Conservation (phyloP, 2,329 filamentous ascomycete genomes). For the Metarhizium rileyi region DNA sequence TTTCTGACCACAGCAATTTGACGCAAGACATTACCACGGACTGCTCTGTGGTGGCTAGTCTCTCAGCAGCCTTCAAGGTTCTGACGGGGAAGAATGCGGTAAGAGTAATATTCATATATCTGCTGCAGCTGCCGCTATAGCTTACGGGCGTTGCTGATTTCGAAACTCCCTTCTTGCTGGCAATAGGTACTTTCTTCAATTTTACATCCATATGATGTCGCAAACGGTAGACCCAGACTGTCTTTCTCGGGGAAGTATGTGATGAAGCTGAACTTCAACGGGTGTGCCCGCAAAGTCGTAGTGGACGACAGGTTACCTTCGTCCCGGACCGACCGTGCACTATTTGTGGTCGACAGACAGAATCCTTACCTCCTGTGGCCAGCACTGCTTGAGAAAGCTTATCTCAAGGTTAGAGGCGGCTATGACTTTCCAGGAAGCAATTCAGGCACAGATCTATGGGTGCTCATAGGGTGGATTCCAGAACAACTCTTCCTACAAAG, state of each 20-base stretch:
- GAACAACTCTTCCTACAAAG: conserved; percentile 87
- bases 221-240: conserved; percentile 44
- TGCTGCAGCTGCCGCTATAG: not conserved
- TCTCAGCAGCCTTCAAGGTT: conserved; percentile 70
- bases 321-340: conserved; percentile 62
- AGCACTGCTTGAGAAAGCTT: conserved; percentile 88
- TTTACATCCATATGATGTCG: conserved; percentile 64
- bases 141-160: not conserved
- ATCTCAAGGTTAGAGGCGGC: conserved; percentile 86
- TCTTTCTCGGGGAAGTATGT: conserved; percentile 84
- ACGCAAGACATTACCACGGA: conserved; percentile 95
- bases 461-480: conserved; percentile 91
- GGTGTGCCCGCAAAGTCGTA: conserved; percentile 74
- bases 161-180: not conserved
- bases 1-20: conserved; percentile 58
- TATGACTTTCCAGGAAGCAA: conserved; percentile 98
- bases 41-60: conserved; percentile 91
- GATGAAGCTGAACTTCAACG: conserved; percentile 91
- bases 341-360: conserved; percentile 80
- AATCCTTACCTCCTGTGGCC: conserved; percentile 84
- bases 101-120: conserved; percentile 14
- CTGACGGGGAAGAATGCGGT: conserved; percentile 61
- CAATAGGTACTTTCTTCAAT: conserved; percentile 57
- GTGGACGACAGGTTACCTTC: conserved; percentile 83
- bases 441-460: conserved; percentile 88